Percentiles rank a stretch among this genome's conserved stretches.
phyloP scores from a whole-genome alignment of 2,329 filamentous ascomycete genomes.

The Colletotrichum agaves region DNA sequence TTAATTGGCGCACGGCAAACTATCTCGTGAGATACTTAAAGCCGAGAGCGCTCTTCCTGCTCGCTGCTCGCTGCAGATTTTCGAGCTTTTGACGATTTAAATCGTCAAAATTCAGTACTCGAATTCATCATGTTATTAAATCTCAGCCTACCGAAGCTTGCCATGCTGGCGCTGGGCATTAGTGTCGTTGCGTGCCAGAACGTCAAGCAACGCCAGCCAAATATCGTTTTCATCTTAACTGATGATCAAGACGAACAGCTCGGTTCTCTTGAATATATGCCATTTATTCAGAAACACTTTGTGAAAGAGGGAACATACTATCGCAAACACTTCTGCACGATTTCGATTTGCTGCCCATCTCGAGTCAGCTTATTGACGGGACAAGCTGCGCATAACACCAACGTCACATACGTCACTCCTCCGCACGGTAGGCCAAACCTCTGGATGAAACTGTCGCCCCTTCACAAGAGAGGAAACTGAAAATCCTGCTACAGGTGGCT shows the following conservation, averaged over 20 bases:
- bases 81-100: background rate
- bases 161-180: slow-evolving; percentile 12
- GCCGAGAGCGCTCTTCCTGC: background rate
- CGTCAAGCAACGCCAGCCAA: slow-evolving; percentile 48
- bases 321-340: slow-evolving; percentile 72
- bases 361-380: slow-evolving; percentile 74
- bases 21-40: background rate
- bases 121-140: background rate
- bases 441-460: background rate
- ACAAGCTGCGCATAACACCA: slow-evolving; percentile 75
- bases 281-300: slow-evolving; percentile 65
- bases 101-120: background rate
- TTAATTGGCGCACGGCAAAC: background rate
- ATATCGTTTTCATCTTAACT: slow-evolving; percentile 74
- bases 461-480: slow-evolving; percentile 46
- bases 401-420: slow-evolving; percentile 68
- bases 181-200: slow-evolving; percentile 3
- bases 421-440: slow-evolving; percentile 59
- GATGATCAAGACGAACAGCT: slow-evolving; percentile 75
- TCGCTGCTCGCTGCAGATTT: background rate
- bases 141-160: slow-evolving; percentile 7
- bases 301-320: slow-evolving; percentile 68
- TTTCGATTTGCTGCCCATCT: slow-evolving; percentile 74
- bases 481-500: slow-evolving; percentile 50
- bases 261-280: slow-evolving; percentile 70